Percentiles rank a stretch among this genome's conserved stretches.
Evolutionary conservation across 352 stramenopile species (phyloP).

Genomic region (Pythium guiyangense): DNA sequence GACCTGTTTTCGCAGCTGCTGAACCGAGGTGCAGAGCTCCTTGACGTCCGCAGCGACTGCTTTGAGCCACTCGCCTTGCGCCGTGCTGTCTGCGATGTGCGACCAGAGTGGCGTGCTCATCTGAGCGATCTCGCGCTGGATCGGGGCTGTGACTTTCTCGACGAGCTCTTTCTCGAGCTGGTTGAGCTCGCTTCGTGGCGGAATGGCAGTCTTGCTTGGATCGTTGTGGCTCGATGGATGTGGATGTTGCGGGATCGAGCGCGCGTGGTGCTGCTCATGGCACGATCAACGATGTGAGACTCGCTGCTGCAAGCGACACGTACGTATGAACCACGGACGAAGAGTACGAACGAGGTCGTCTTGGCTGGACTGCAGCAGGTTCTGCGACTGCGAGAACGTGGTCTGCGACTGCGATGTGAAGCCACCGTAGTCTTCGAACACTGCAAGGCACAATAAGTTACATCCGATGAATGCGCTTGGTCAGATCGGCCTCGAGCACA

Average conservation of each 20-base stretch:
- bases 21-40: constrained; percentile 3
- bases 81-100: constrained; percentile 1
- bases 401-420: constrained; percentile 16
- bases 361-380: constrained; percentile 13
- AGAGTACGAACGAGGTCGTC: constrained; percentile 10
- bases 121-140: constrained; percentile 8
- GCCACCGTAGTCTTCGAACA: constrained; percentile 10
- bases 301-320: no score
- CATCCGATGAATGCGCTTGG: not conserved
- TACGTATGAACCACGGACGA: no score
- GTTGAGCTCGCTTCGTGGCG: not conserved
- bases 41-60: constrained; percentile 2
- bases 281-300: no score
- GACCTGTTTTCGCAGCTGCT: constrained; percentile 14
- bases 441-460: not conserved
- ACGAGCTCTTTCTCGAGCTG: constrained; percentile 10
- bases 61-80: constrained; percentile 7
- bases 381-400: constrained; percentile 14
- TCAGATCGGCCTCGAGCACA: no score
- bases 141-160: constrained; percentile 8
- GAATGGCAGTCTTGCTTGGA: not conserved
- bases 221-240: not conserved
- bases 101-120: constrained; percentile 4
- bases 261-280: no score
- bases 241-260: not conserved